Conservation (phyloP, 1,139 yeast species). For the Hemisphaericaspora subhashii region DNA sequence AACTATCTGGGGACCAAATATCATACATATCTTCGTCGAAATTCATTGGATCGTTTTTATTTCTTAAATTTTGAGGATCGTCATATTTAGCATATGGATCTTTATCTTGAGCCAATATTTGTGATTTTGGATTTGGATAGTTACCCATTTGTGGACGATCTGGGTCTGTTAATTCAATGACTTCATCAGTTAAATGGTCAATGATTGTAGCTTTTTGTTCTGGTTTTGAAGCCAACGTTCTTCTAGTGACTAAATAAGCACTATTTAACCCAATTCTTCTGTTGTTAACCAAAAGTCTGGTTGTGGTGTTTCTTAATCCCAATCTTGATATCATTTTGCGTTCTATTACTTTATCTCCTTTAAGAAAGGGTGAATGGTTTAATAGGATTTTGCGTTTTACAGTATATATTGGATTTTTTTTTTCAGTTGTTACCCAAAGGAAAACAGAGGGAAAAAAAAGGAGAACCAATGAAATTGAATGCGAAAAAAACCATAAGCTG, state of each 20-base stretch:
- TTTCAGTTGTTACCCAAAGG: background rate
- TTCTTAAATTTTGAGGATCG: slow-evolving; percentile 81
- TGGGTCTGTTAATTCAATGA: slow-evolving; percentile 46
- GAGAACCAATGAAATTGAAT: slow-evolving; percentile 25
- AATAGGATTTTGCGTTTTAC: background rate
- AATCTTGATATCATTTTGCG: slow-evolving; percentile 29
- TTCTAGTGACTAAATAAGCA: background rate
- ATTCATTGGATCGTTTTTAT: slow-evolving; percentile 69
- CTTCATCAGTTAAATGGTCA: slow-evolving; percentile 43
- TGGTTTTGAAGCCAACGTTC: slow-evolving; percentile 13
- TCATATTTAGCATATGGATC: slow-evolving; percentile 76
- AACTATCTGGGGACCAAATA: slow-evolving; percentile 86
- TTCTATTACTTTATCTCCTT: no score
- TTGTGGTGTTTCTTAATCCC: slow-evolving; percentile 20
- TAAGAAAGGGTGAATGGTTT: background rate
- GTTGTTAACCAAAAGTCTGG: slow-evolving; percentile 1
- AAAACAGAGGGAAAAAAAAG: background rate
- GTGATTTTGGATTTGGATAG: slow-evolving; percentile 40
- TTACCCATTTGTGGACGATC: slow-evolving; percentile 46
- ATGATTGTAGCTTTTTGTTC: slow-evolving; percentile 38
- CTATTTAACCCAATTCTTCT: slow-evolving; percentile 1
- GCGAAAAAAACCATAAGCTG: slow-evolving; percentile 15
- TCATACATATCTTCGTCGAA: slow-evolving; percentile 73
- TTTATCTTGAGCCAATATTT: slow-evolving; percentile 61
- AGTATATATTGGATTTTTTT: slow-evolving; percentile 4